phyloP scores from a whole-genome alignment of 164 flowering plant genomes.

The Magnolia officinalis region DNA sequence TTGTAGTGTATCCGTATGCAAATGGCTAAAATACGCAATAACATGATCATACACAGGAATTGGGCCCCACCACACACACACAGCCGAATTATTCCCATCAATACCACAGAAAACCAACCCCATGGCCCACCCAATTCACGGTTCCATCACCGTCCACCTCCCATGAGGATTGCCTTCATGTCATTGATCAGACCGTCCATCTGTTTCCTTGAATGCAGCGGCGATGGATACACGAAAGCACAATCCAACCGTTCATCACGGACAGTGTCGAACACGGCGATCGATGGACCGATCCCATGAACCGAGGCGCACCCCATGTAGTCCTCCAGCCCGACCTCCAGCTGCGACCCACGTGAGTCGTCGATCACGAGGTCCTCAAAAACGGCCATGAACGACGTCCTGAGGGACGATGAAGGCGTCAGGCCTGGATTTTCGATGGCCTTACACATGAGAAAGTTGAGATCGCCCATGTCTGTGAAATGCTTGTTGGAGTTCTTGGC shows the following conservation, averaged over 20 bases:
- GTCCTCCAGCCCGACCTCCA: constrained; percentile 54
- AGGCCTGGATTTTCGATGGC: constrained; percentile 77
- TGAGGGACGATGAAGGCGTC: constrained; percentile 58
- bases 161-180: constrained; percentile 51
- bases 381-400: constrained; percentile 66
- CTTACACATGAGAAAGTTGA: constrained; percentile 79
- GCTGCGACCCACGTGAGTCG: constrained; percentile 23
- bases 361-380: constrained; percentile 63
- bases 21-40: too few species aligned
- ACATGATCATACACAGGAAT: too few species aligned
- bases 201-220: constrained; percentile 77
- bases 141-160: constrained; percentile 11
- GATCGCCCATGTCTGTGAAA: constrained; percentile 77
- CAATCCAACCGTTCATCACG: constrained; percentile 63
- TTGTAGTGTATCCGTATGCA: too few species aligned
- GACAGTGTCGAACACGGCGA: constrained; percentile 63
- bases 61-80: too few species aligned
- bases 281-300: constrained; percentile 78
- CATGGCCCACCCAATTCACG: not conserved
- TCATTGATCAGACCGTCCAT: constrained; percentile 48
- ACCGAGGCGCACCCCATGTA: constrained; percentile 63
- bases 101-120: too few species aligned
- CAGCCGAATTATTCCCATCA: too few species aligned
- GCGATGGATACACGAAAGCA: constrained; percentile 67
- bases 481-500: constrained; percentile 60